Evolutionary conservation across 257 asterid species (phyloP).

Genomic region (Solanum ossicruentum): DNA sequence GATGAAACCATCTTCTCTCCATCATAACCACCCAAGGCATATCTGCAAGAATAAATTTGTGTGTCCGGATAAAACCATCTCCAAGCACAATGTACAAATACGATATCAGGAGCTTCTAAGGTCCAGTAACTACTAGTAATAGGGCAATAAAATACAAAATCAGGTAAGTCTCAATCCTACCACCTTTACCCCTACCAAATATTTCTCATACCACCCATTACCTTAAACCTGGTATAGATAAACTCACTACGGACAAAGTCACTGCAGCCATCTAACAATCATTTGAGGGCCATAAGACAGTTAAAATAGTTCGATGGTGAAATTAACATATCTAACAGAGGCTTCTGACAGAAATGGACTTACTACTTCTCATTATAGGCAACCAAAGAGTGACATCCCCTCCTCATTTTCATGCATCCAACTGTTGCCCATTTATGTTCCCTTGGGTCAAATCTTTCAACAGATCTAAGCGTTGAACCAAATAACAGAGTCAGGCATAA

Average conservation of each 20-base stretch:
- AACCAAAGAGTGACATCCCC: conserved; percentile 60
- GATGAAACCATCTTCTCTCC: conserved; percentile 39
- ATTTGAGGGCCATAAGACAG: not conserved
- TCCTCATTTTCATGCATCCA: conserved; percentile 28
- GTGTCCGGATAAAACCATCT: not conserved
- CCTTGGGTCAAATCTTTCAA: conserved; percentile 74
- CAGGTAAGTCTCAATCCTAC: not conserved
- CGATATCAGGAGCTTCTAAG: not conserved
- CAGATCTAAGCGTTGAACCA: conserved; percentile 17
- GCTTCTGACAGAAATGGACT: conserved; percentile 3
- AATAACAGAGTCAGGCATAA: not conserved
- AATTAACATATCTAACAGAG: not conserved
- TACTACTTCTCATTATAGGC: conserved; percentile 46
- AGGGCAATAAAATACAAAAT: not conserved
- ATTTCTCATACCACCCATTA: not conserved
- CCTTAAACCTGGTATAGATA: not conserved
- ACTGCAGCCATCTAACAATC: not conserved
- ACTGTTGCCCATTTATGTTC: conserved; percentile 43
- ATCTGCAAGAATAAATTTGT: conserved; percentile 22
- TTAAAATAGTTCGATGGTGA: not conserved
- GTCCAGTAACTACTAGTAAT: not conserved
- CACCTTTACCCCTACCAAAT: not conserved
- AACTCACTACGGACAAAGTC: not conserved
- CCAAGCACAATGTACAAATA: not conserved
- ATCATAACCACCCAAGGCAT: conserved; percentile 64